Evolutionary conservation across 2,329 filamentous ascomycete genomes (phyloP).

Genomic region (Aspergillus sp.): DNA sequence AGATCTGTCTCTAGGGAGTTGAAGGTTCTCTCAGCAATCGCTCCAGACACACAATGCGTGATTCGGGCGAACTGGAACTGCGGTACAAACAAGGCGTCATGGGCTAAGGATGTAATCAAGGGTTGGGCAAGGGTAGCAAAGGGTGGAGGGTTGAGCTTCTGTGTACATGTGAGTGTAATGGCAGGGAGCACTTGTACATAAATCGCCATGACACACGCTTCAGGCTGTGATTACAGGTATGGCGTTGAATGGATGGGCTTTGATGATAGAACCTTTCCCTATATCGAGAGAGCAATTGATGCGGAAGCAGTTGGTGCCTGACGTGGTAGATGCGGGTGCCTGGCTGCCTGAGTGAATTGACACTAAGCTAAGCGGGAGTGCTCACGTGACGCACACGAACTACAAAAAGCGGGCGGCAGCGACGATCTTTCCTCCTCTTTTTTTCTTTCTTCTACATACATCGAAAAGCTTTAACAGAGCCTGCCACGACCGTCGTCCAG

Average conservation of each 20-base stretch:
- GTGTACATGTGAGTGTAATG: neutral
- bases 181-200: neutral
- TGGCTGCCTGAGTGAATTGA: slow-evolving; percentile 12
- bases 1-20: no score
- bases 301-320: neutral
- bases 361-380: slow-evolving; percentile 19
- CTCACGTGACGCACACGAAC: slow-evolving; percentile 34
- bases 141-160: neutral
- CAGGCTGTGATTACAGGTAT: neutral
- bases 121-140: neutral
- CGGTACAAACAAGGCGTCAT: no score
- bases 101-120: neutral
- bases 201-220: neutral
- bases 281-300: no score
- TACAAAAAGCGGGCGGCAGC: slow-evolving; percentile 28
- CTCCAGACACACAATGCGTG: no score
- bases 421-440: slow-evolving; percentile 20
- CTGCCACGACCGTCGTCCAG: slow-evolving; percentile 69
- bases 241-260: neutral
- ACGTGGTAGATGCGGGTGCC: slow-evolving; percentile 1
- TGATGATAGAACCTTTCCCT: neutral
- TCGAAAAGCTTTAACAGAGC: slow-evolving; percentile 63
- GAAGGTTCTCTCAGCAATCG: no score
- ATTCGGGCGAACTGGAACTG: neutral
- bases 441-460: slow-evolving; percentile 49